Percentiles rank a stretch among this genome's conserved stretches.
Evolutionary conservation across 345 rosid species (phyloP).

Genomic region (Citrus glauca): DNA sequence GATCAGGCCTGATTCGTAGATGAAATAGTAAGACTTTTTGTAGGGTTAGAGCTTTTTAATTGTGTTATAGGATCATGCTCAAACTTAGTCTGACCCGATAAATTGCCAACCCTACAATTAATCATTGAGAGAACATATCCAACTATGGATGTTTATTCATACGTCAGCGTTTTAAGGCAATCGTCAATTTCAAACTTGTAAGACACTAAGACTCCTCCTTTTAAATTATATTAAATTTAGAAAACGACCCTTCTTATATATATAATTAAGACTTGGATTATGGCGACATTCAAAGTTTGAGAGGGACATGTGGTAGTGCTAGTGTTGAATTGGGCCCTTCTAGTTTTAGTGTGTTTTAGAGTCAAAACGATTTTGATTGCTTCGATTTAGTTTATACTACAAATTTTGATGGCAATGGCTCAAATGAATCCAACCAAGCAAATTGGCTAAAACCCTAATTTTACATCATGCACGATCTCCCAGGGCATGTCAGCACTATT

Average conservation of each 20-base stretch:
- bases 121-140: neutral
- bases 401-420: neutral
- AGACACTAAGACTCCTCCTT: neutral
- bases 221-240: neutral
- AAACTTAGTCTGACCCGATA: too few species aligned
- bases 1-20: too few species aligned
- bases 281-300: neutral
- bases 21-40: too few species aligned
- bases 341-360: neutral
- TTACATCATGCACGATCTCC: neutral
- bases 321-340: neutral
- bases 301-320: neutral
- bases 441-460: neutral
- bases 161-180: neutral
- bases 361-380: slow-evolving; percentile 3
- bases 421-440: neutral
- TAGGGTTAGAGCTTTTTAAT: too few species aligned
- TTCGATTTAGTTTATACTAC: neutral
- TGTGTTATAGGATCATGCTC: too few species aligned
- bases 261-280: neutral
- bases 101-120: too few species aligned
- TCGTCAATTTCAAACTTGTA: slow-evolving; percentile 19
- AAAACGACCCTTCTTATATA: neutral
- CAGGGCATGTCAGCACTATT: neutral
- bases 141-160: neutral